Evolutionary conservation across 768 basidiomycete species (phyloP), one percentile per base, ranked within the genome.

Genomic region (Pleurotus citrinopileatus): DNA sequence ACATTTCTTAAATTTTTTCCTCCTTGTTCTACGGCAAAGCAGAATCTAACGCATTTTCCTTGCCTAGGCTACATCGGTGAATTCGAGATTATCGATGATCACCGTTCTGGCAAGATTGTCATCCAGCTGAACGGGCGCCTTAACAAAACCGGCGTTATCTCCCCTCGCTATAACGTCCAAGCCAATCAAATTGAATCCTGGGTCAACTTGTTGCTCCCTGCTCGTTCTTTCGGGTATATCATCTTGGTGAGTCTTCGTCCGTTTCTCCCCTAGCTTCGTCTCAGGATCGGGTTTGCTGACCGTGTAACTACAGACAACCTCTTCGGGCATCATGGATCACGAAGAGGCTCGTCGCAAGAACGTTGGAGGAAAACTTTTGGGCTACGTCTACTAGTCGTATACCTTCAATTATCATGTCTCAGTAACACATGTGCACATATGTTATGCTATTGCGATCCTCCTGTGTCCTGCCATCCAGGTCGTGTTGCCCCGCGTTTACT

Each of bases 141-240:
- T 64, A 99, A 99, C 83, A 99, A 99, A 79, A 89, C 88, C n/a
- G 97, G 96, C 63, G 96, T 99, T 68, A 98, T 98, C 75, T 98
- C 95, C n/a, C 95, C 96, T 40, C 90, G 97, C 52, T 98, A 92
- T 84, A 98, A 98, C 75, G 84, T 98, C 63, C 91, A 94, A 69
- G 87, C 91, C 58, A 86, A 73, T 64, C 88, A 95, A 68, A 97
- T 98, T 65, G 92, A 96, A 75, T 78, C 81, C 59, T 98, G 96
- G 96, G 93, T 98, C 79, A 94, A 94, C 82, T 80, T 93, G 78
- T 75, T 99, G 56, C 83, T 98, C 57, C 97, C 97, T 55, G 87
- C 96, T 63, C 87, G 97, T 86, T 89, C 89, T 17, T 98, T 99
- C 72, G 97, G 96, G 42, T 87, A 90, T 67, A 89, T 98, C 74